Base-by-base conservation (phyloP, 163 green algal genomes). In the Chlamydomonas reinhardtii region DNA sequence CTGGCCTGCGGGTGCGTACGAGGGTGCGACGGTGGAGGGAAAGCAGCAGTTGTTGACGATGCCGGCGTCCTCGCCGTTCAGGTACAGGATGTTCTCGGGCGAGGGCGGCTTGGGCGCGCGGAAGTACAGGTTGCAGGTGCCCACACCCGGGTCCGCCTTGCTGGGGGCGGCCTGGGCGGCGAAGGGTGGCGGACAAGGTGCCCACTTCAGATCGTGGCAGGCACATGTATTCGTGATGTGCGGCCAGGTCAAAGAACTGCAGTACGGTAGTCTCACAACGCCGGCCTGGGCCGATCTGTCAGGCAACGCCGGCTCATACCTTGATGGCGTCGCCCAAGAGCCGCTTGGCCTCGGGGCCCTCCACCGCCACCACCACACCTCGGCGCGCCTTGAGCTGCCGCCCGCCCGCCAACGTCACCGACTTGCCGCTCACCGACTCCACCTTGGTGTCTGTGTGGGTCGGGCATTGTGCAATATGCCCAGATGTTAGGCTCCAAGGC, bases 11-110 rank as follows among this genome's bases (percentile, higher is more conserved):
- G 98, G 98, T 34, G 98, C 98, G 81, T 99, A 99, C 16, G 91
- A 95, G 15, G 95, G 93, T 0, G 96, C 81, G 34, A 92, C 97
- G 19, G 93, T 96, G 52, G 92, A 97, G 1, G 95, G 96, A 89
- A 99, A 99, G 94, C 96, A 99, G 69, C 93, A 95, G 91, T 99
- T 99, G 94, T 99, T 99, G n/a, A 99, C 94, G 24, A 99, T 89
- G 52, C 94, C 93, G 0, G 65, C 78, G 32, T 92, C 89, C 32
- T 96, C 93, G 29, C 98, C 98, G 75, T 99, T 98, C 66, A 99
- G 91, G 88, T 98, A 99, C 77, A 99, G 92, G n/a, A 98, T 94
- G 85, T 94, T 93, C 78, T 97, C 94, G 16, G 87, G 69, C 15
- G 70, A 78, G 4, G 95, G 94, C 29, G 90, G 35, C 35, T 75